Percentiles rank a stretch among this genome's conserved stretches.
phyloP scores from a whole-genome alignment of 2,329 filamentous ascomycete genomes.

The Sordariomycetes sp. region DNA sequence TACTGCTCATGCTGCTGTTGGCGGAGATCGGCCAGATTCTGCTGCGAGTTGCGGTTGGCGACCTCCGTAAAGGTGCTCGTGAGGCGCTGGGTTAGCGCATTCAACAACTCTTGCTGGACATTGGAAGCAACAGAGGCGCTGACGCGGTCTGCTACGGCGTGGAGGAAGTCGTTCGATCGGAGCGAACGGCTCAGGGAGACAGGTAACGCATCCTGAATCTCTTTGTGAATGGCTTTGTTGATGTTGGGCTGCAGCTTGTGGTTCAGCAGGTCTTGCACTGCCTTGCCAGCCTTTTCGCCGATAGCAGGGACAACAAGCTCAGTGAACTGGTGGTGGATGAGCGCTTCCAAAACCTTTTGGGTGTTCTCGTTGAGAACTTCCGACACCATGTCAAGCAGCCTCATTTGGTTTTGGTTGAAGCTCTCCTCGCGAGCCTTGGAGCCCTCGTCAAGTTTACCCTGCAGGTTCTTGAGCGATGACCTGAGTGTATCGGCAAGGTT shows the following conservation, averaged over 20 bases:
- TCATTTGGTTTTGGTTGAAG: constrained; percentile 43
- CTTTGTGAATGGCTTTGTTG: constrained; percentile 57
- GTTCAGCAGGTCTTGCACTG: constrained; percentile 63
- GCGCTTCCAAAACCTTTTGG: constrained; percentile 63
- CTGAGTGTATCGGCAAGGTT: constrained; percentile 42
- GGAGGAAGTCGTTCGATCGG: constrained; percentile 64
- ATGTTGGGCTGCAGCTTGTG: constrained; percentile 59
- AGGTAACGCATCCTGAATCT: constrained; percentile 64
- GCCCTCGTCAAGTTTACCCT: constrained; percentile 59
- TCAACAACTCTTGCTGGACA: constrained; percentile 60
- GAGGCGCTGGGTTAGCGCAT: constrained; percentile 53
- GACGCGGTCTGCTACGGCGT: constrained; percentile 60
- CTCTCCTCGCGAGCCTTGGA: constrained; percentile 38
- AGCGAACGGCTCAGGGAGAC: constrained; percentile 45
- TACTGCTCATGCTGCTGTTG: constrained; percentile 45
- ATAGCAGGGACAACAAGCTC: constrained; percentile 68
- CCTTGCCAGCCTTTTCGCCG: constrained; percentile 54
- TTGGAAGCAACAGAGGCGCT: constrained; percentile 55
- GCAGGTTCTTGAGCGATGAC: constrained; percentile 50
- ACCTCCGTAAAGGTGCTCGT: constrained; percentile 57
- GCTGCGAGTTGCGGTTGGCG: constrained; percentile 57
- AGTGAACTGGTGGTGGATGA: constrained; percentile 69
- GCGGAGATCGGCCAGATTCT: constrained; percentile 60
- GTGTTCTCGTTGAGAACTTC: constrained; percentile 54
- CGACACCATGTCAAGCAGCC: constrained; percentile 48